Percentiles rank a stretch among this genome's conserved stretches.
Conservation (phyloP, 306 rosid genomes). For the Pyrus communis region DNA sequence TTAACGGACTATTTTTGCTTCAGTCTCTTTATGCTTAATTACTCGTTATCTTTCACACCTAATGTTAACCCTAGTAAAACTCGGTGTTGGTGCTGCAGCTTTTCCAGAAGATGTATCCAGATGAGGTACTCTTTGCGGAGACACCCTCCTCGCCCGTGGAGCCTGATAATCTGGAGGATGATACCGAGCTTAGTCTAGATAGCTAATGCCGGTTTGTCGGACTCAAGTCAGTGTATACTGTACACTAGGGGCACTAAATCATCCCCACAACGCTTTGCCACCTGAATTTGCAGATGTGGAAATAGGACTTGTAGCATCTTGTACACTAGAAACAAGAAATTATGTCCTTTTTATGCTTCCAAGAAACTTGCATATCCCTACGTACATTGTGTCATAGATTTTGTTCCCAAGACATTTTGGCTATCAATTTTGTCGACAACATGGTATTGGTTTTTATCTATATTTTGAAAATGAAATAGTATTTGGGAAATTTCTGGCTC, state of each 20-base stretch:
- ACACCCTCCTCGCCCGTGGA: conserved; percentile 12
- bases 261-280: background rate
- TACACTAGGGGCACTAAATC: background rate
- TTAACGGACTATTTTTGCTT: background rate
- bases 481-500: background rate
- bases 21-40: background rate
- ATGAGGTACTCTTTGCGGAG: conserved; percentile 33
- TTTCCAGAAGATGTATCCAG: conserved; percentile 33
- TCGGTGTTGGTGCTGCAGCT: conserved; percentile 15
- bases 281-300: background rate
- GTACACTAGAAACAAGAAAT: background rate
- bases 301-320: background rate
- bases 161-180: conserved; percentile 13
- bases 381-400: background rate
- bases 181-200: conserved; percentile 4
- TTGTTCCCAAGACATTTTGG: background rate
- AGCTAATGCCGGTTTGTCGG: background rate
- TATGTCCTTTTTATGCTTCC: background rate
- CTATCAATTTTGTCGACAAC: background rate
- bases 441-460: background rate
- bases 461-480: background rate
- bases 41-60: background rate
- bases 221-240: background rate
- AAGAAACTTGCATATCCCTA: background rate
- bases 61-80: background rate